A percentile compares a stretch with the other conserved stretches of the same genome.
phyloP scores from a whole-genome alignment of 768 basidiomycete species.

The Lactarius deliciosus region DNA sequence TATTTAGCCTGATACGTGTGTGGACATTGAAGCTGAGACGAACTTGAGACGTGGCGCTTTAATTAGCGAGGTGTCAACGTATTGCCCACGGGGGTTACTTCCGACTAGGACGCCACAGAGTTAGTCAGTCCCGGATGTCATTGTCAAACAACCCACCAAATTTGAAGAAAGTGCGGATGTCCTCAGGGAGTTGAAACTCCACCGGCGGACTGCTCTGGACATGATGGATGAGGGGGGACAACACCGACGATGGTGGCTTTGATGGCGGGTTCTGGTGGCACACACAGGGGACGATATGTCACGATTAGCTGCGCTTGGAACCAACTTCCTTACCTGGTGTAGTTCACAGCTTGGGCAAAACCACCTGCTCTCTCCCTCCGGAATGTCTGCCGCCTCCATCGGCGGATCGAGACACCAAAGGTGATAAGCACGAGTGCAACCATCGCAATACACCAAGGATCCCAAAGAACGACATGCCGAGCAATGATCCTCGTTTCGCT shows the following conservation, averaged over 20 bases:
- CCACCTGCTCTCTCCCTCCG: constrained; percentile 70
- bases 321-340: constrained; percentile 50
- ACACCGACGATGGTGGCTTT: constrained; percentile 63
- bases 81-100: constrained; percentile 76
- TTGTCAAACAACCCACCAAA: constrained; percentile 55
- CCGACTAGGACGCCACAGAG: constrained; percentile 52
- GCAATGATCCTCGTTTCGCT: constrained; percentile 81
- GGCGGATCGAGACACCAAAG: constrained; percentile 97
- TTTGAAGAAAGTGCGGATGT: constrained; percentile 79
- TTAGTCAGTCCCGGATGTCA: neutral
- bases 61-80: constrained; percentile 75
- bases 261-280: constrained; percentile 58
- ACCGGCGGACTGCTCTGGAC: constrained; percentile 67
- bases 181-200: constrained; percentile 85
- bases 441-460: constrained; percentile 93
- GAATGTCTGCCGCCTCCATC: constrained; percentile 82
- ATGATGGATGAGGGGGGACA: constrained; percentile 71
- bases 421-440: constrained; percentile 94
- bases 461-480: constrained; percentile 81
- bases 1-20: constrained; percentile 17
- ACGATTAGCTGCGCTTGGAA: constrained; percentile 32
- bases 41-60: constrained; percentile 83
- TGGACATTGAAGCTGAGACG: constrained; percentile 36
- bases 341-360: constrained; percentile 73
- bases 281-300: constrained; percentile 16